These are phyloP conservation scores for Pleurotus djamor DNA, from an alignment of 768 basidiomycete species.

Conservation along the genomic window DNA sequence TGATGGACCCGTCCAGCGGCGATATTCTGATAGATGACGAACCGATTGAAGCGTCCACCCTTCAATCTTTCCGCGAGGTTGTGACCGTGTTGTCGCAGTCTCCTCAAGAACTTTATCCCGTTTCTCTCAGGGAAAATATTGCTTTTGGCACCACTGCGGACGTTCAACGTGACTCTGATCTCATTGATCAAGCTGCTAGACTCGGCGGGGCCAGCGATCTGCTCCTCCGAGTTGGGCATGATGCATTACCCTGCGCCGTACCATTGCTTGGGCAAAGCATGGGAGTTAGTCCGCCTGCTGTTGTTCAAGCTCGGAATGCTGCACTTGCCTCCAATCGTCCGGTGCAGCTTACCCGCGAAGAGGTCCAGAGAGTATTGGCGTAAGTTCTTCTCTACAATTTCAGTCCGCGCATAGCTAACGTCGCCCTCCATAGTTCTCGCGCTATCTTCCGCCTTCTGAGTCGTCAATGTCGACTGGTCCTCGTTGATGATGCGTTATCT, in stretches of 20 bases:
- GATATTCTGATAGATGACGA: conserved; percentile 36
- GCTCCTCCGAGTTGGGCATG: conserved; percentile 36
- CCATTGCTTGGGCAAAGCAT: conserved; percentile 24
- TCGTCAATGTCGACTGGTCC: conserved; percentile 41
- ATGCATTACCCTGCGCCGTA: conserved; percentile 35
- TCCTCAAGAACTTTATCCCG: conserved; percentile 31
- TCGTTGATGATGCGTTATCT: conserved; percentile 60
- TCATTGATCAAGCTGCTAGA: conserved; percentile 28
- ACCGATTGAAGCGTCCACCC: conserved; percentile 26
- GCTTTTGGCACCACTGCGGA: conserved; percentile 23
- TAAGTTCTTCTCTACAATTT: conserved; percentile 21
- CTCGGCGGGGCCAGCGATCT: conserved; percentile 40
- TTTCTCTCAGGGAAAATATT: conserved; percentile 34
- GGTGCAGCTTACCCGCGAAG: conserved; percentile 38
- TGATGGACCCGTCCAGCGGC: conserved; percentile 29
- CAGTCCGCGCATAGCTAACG: neutral
- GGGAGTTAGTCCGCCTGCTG: conserved; percentile 21
- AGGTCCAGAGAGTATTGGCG: conserved; percentile 49
- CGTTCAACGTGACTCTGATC: conserved; percentile 11
- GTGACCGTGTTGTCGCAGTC: conserved; percentile 43
- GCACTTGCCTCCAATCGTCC: conserved; percentile 24
- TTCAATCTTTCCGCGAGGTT: conserved; percentile 27
- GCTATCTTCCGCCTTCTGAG: conserved; percentile 41
- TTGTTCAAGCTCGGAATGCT: conserved; percentile 25
- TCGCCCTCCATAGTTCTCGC: conserved; percentile 32